Base-by-base conservation (phyloP, 306 rosid species). In the Trifolium fragiferum region DNA sequence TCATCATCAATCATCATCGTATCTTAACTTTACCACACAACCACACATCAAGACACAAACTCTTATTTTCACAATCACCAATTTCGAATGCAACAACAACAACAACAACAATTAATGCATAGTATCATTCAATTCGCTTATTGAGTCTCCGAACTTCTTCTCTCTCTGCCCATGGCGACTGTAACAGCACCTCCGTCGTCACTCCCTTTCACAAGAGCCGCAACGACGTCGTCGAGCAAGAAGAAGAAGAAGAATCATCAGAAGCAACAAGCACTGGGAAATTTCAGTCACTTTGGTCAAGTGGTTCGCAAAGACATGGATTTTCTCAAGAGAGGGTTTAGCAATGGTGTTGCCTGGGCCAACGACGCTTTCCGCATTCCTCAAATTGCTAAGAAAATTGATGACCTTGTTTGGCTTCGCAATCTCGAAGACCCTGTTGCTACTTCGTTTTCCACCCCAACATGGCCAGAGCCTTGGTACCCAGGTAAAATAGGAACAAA, bases 391-490 rank as follows among this genome's bases (percentile, higher is more conserved):
- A 90, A 86, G 79, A 80, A 89, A 73, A 4, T 90, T 3, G 96
- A 94, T 54, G 86, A 90, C 43, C 16, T 88, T 41, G 63, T 88
- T 11, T 94, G 97, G 98, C 92, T 94, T 76, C 89, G 97, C 10
- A 51, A 84, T 72, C 84, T 94, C 14, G 98, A 94, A 72, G 91
- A 94, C 12, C 96, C 93, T 20, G 19, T 16, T 12, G 94, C 92
- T 38, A 57, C 89, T 66, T 68, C 86, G 3, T 74, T 68, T 37
- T 80, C 91, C 4, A 12, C 78, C 32, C 87, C 89, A 68, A 76
- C 82, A 8, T 90, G 89, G 90, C 98, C 98, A 47, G 86, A 76
- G n/a, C 97, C 87, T 80, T 90, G 83, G 33, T 91, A 94, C 75
- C 91, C 97, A 86, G 98, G 98, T 92, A 63, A 1, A 7, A 4